These are phyloP conservation scores for Mariannaea sp. DNA, from an alignment of 2,329 filamentous ascomycete genomes.

Conservation along the genomic window DNA sequence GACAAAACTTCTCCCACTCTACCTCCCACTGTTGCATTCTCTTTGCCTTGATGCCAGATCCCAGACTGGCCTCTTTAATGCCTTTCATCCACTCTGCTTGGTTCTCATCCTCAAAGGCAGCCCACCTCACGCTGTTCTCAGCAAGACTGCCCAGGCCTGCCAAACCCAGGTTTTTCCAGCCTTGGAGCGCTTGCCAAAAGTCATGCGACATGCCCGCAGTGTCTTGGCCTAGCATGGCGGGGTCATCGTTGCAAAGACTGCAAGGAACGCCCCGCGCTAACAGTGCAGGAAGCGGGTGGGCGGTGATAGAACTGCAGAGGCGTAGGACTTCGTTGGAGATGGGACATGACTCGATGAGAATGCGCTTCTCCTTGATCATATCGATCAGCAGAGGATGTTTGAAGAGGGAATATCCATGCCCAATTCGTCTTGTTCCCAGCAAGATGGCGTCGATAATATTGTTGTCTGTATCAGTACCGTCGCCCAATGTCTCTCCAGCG, in stretches of 20 bases:
- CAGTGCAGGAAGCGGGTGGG: conserved; percentile 81
- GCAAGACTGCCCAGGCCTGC: conserved; percentile 85
- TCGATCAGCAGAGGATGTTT: conserved; percentile 90
- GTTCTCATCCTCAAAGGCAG: conserved; percentile 81
- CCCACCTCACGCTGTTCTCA: conserved; percentile 92
- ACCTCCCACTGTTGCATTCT: conserved; percentile 77
- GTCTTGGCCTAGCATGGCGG: conserved; percentile 84
- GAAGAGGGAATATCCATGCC: conserved; percentile 85
- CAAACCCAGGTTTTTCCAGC: conserved; percentile 88
- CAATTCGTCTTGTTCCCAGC: conserved; percentile 85
- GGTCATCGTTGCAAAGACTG: conserved; percentile 88
- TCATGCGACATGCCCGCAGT: conserved; percentile 85
- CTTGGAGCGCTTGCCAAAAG: conserved; percentile 92
- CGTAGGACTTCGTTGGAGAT: conserved; percentile 89
- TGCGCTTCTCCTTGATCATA: conserved; percentile 85
- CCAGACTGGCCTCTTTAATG: conserved; percentile 74
- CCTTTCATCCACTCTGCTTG: conserved; percentile 72
- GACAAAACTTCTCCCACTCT: conserved; percentile 88
- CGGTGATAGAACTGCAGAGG: conserved; percentile 74
- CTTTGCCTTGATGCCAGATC: conserved; percentile 70
- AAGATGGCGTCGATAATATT: conserved; percentile 91
- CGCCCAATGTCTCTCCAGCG: conserved; percentile 83
- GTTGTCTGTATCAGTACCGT: conserved; percentile 71
- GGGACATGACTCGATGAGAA: conserved; percentile 87
- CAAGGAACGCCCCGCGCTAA: conserved; percentile 84